Percentiles rank a stretch among this genome's conserved stretches.
Conservation (phyloP, 768 basidiomycete species). For the Agaricus subrufescens region DNA sequence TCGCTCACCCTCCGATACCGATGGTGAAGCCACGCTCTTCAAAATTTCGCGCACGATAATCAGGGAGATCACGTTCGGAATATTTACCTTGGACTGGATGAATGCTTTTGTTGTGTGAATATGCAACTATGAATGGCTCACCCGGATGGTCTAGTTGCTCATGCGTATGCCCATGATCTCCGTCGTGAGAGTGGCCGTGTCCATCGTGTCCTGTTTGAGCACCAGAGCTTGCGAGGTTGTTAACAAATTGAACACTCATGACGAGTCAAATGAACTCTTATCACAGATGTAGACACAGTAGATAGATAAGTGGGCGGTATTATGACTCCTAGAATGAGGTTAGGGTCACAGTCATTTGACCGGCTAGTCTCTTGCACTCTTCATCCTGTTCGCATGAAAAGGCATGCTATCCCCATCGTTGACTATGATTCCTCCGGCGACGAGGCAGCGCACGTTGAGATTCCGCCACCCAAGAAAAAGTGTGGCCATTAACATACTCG, state of each 20-base stretch:
- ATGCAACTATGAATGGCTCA: constrained; percentile 22
- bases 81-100: constrained; percentile 64
- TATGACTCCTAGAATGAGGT: constrained; percentile 16
- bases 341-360: constrained; percentile 16
- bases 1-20: constrained; percentile 90
- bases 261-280: background rate
- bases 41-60: constrained; percentile 81
- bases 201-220: constrained; percentile 24
- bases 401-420: constrained; percentile 32
- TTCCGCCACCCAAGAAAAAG: constrained; percentile 37
- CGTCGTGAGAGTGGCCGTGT: constrained; percentile 54
- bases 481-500: constrained; percentile 13
- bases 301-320: background rate
- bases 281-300: background rate
- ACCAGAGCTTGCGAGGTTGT: constrained; percentile 45
- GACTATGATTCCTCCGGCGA: constrained; percentile 49
- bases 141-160: constrained; percentile 90
- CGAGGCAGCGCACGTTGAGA: constrained; percentile 18
- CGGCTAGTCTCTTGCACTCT: background rate
- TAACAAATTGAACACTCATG: constrained; percentile 75
- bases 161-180: constrained; percentile 92
- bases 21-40: constrained; percentile 93
- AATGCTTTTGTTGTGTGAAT: background rate
- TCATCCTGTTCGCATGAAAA: constrained; percentile 27
- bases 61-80: constrained; percentile 87